Percentiles rank a stretch among this genome's conserved stretches.
These are phyloP conservation scores for Colletotrichum costaricense DNA, from an alignment of 2,329 filamentous ascomycete species.

Conservation along the genomic window DNA sequence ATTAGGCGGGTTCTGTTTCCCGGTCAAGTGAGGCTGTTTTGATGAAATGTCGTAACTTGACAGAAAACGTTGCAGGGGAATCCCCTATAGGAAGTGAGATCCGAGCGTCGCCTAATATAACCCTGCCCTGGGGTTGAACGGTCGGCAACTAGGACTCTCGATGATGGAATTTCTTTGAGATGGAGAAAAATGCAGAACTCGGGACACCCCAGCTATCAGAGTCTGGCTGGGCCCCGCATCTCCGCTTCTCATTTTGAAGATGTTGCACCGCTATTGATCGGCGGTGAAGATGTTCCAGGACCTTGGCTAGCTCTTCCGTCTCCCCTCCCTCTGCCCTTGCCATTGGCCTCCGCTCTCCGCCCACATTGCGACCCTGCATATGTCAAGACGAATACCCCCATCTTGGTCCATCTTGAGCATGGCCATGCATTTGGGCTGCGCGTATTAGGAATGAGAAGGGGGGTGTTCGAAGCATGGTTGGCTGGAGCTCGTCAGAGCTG, in stretches of 20 bases:
- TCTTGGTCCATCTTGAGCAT: not conserved
- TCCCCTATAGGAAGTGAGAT: not conserved
- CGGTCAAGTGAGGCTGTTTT: not conserved
- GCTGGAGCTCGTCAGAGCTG: not conserved
- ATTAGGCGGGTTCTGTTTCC: not conserved
- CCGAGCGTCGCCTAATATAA: not conserved
- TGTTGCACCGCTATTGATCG: not conserved
- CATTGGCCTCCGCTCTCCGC: not conserved
- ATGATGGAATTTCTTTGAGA: not conserved
- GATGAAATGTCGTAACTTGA: not conserved
- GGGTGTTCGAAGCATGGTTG: not conserved
- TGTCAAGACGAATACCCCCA: not conserved
- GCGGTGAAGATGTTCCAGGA: constrained; percentile 3
- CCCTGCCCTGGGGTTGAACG: not conserved
- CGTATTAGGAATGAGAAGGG: not conserved
- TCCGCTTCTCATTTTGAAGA: not conserved
- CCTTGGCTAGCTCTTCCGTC: not conserved
- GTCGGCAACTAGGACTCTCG: not conserved
- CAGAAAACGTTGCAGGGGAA: not conserved
- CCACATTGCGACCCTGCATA: not conserved
- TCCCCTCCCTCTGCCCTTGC: not conserved
- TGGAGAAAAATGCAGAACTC: not conserved
- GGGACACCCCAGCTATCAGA: not conserved
- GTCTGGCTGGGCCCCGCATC: not conserved
- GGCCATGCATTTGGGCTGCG: not conserved